These are phyloP conservation scores for Crithidia fasciculata DNA, from an alignment of 208 protist genomes.

Conservation along the genomic window DNA sequence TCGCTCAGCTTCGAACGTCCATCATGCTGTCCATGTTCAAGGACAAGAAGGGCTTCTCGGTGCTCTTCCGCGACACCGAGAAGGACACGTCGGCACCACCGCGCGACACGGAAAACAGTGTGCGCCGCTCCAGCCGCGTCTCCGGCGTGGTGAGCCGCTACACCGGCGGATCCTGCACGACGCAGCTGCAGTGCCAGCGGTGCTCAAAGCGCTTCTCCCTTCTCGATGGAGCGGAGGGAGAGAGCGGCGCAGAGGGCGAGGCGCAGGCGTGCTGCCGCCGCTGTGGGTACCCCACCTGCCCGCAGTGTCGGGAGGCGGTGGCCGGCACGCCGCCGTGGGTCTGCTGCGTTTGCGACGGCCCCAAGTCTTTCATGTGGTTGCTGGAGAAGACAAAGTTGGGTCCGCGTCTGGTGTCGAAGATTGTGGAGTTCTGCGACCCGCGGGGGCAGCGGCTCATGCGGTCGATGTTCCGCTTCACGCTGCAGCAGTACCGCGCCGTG, in stretches of 20 bases:
- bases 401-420: conserved; percentile 46
- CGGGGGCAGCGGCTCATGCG: conserved; percentile 61
- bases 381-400: conserved; percentile 67
- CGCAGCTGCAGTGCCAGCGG: conserved; percentile 54
- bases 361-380: conserved; percentile 65
- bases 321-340: conserved; percentile 38
- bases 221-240: conserved; percentile 2
- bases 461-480: conserved; percentile 65
- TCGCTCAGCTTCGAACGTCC: background rate
- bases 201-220: conserved; percentile 55
- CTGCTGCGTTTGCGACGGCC: conserved; percentile 60
- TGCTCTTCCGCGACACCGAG: conserved; percentile 46
- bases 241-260: background rate
- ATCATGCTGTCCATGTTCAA: conserved; percentile 79
- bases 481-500: conserved; percentile 35
- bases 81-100: background rate
- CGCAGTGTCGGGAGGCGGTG: conserved; percentile 49
- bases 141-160: background rate
- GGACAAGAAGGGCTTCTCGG: conserved; percentile 66
- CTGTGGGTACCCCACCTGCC: conserved; percentile 68
- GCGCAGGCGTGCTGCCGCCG: conserved; percentile 41
- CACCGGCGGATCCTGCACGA: conserved; percentile 2
- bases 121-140: conserved; percentile 5
- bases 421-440: conserved; percentile 77
- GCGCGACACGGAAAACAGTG: background rate